Evolutionary conservation across 805 yeast species (phyloP), one percentile per base, ranked within the genome.

Genomic region (Blastobotrys muscicola): DNA sequence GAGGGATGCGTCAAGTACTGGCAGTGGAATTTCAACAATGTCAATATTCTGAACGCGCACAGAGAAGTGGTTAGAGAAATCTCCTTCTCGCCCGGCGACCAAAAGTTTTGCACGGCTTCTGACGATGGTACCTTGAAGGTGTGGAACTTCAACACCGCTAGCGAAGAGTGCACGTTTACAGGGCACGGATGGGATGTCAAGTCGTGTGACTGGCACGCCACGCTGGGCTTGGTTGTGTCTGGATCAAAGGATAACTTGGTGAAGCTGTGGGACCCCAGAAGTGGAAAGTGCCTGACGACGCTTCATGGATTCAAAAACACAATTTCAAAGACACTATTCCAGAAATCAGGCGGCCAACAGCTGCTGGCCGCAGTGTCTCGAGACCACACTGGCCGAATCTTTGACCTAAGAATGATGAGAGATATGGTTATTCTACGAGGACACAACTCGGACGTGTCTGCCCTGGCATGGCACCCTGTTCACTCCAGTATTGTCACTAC

Each of bases 131-230:
- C 82, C 4, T 68, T 90, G 48, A 94, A 92, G 59, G 80, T 92
- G 33, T 92, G 97, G 97, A 85, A 89, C 64, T 92, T 92, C 65
- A 82, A 85, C 57, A 85, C 82, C 57, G 92, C 92, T 32, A 68
- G 74, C 46, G 92, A 85, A 53, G 99, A 92, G 58, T 66, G 84
- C 39, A 70, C 76, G 0, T 68, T 92, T 43, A 72, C 78, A 16
- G 97, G 97, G 2, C 99, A 92, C 64, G 95, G 94, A 60, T 92
- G 99, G 99, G 99, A 92, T 64, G 97, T 92, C 15, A 92, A 92
- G 59, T 78, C 89, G 43, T 85, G 94, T 43, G 97, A 92, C 62
- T 92, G 99, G 99, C 99, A 92, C 62, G 85, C 94, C 4, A 70
- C 73, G 9, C 66, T 85, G 63, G 96, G 97, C 0, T 69, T 92